Evolutionary conservation across 768 basidiomycete species (phyloP).

Genomic region (Suillus tomentosus): DNA sequence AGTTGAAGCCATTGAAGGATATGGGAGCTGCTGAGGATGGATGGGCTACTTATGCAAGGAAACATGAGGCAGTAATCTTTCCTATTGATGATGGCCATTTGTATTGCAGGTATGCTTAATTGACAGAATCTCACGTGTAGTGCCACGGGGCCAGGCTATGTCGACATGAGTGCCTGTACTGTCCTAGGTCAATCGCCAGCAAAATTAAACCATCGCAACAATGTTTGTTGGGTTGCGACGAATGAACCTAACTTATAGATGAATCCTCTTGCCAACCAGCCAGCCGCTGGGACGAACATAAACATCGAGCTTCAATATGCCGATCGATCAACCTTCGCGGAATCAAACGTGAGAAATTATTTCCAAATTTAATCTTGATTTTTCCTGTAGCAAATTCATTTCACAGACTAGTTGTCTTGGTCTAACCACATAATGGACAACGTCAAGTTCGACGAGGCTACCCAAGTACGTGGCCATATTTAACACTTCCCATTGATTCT

Average conservation of each 20-base stretch:
- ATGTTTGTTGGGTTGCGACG: constrained; percentile 3
- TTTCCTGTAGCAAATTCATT: constrained; percentile 12
- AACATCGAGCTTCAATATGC: background rate
- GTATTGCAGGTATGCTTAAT: constrained; percentile 17
- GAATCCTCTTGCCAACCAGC: constrained; percentile 2
- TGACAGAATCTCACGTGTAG: constrained; percentile 41
- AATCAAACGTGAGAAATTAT: constrained; percentile 11
- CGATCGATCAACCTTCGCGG: constrained; percentile 17
- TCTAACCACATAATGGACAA: constrained; percentile 39
- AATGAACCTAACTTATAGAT: constrained; percentile 1
- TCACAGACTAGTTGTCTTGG: background rate
- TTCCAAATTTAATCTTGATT: constrained; percentile 20
- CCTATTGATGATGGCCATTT: constrained; percentile 23
- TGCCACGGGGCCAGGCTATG: constrained; percentile 11
- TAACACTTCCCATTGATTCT: constrained; percentile 11
- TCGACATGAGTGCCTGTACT: background rate
- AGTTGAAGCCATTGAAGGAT: constrained; percentile 49
- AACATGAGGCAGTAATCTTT: constrained; percentile 31
- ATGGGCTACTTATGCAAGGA: constrained; percentile 15
- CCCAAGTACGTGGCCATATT: constrained; percentile 51
- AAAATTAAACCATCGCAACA: background rate
- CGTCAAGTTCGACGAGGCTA: constrained; percentile 72
- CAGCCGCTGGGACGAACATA: background rate
- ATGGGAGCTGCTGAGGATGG: constrained; percentile 20
- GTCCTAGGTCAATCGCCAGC: background rate